Conservation (phyloP, 371 early-diverging fungal genomes). For the Rhizopus delemar region DNA sequence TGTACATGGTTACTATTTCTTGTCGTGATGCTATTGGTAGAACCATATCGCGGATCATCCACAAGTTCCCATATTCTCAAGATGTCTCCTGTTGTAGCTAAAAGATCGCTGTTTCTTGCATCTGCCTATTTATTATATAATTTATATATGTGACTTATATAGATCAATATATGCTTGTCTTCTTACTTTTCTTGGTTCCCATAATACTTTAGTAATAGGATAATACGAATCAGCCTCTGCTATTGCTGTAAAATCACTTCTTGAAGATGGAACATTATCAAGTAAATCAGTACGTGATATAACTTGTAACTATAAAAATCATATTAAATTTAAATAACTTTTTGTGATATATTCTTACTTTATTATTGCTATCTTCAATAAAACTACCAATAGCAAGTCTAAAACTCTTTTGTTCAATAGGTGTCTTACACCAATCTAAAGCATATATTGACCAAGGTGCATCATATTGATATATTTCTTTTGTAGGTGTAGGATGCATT, state of each 20-base stretch:
- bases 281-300: constrained; percentile 58
- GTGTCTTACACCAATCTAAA: constrained; percentile 81
- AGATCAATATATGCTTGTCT: not conserved
- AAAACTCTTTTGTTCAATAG: constrained; percentile 65
- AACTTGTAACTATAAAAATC: constrained; percentile 55
- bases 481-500: constrained; percentile 26
- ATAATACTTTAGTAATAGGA: constrained; percentile 87
- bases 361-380: constrained; percentile 80
- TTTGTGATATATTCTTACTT: constrained; percentile 46
- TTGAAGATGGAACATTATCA: constrained; percentile 26
- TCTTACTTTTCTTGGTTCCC: constrained; percentile 79
- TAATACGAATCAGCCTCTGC: constrained; percentile 83
- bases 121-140: constrained; percentile 33
- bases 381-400: constrained; percentile 85
- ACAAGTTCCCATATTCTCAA: constrained; percentile 87
- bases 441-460: constrained; percentile 87
- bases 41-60: constrained; percentile 49
- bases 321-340: not conserved
- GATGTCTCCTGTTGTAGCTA: constrained; percentile 89
- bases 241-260: constrained; percentile 68
- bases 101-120: constrained; percentile 62
- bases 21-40: constrained; percentile 38
- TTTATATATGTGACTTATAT: too few species aligned
- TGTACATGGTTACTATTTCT: constrained; percentile 12
- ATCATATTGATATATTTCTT: constrained; percentile 82